Evolutionary conservation across 139 green algal genomes (phyloP).

Genomic region (Volvox reticuliferus): DNA sequence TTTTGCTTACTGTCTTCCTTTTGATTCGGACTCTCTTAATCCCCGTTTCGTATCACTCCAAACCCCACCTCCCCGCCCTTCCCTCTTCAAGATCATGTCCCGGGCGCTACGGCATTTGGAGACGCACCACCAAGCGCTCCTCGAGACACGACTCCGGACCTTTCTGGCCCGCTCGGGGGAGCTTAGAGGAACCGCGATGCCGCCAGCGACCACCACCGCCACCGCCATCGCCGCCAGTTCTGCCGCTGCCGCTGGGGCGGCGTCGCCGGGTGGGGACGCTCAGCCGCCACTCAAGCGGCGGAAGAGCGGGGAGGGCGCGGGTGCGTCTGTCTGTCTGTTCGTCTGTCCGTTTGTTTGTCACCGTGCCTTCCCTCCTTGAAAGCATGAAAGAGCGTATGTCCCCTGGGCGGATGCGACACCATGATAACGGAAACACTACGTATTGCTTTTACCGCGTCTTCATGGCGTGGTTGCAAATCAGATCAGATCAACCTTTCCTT

Average conservation of each 20-base stretch:
- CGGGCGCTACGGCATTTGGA: conserved; percentile 36
- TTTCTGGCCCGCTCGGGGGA: conserved; percentile 26
- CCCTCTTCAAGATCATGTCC: conserved; percentile 17
- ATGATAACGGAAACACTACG: too few relatives aligned
- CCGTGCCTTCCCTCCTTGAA: too few relatives aligned
- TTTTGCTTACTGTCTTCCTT: too few relatives aligned
- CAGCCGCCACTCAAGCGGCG: conserved; percentile 45
- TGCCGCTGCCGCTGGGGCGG: not conserved
- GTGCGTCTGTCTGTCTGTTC: not conserved
- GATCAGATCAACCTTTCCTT: too few relatives aligned
- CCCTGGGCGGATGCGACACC: too few relatives aligned
- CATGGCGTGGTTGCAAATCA: too few relatives aligned
- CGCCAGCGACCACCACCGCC: too few relatives aligned
- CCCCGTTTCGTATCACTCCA: not conserved
- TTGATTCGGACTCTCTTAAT: too few relatives aligned
- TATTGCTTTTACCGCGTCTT: too few relatives aligned
- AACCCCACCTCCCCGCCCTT: not conserved
- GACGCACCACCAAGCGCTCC: conserved; percentile 55
- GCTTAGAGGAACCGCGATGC: not conserved
- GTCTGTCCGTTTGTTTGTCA: too few relatives aligned
- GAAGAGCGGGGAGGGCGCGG: conserved; percentile 35
- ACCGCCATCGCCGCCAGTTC: not conserved
- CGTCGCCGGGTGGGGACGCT: not conserved
- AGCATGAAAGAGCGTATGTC: too few relatives aligned
- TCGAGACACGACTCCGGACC: conserved; percentile 44